Base-by-base conservation (phyloP, 2,329 filamentous ascomycete species). In the Pyricularia sp. region DNA sequence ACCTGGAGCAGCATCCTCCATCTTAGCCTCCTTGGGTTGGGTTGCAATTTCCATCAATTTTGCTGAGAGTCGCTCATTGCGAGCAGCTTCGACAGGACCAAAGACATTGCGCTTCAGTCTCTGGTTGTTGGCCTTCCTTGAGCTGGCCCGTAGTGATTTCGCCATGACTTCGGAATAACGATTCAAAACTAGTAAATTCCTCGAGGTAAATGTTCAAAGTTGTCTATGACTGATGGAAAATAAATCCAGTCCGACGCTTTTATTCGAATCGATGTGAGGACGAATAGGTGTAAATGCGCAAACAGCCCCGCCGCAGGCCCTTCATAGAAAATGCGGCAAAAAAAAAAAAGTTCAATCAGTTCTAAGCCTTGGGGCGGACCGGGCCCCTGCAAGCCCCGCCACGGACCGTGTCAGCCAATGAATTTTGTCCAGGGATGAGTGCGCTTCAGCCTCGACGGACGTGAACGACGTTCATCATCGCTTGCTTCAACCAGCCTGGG, bases 51-150 rank as follows among this genome's bases (percentile, higher is more conserved):
- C 91, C 72, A 93, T 81, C 66, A 97, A 81, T 78, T 94, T 96
- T 67, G 90, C 89, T 53, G 91, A 91, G 44, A 97, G 84, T 69
- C 93, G 88, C 76, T 93, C 88, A 64, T 87, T 88, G 70, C 93
- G 85, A 60, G 89, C 92, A 71, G 83, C 79, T 75, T 93, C 91
- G 65, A 87, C 86, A 19, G 93, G 93, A 1, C 88, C 90, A 77
- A 96, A 97, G 69, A 97, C 88, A 69, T 85, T 86, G 69, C 84
- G 81, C 76, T 93, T 93, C 69, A 96, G 83, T 71, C 85, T 88
- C 70, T 84, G 82, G 78, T 92, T 91, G 80, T 97, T 97, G 72
- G 83, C 82, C 80, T 97, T 97, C 71, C 82, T 86, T 69, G 84
- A 81, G 74, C 88, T 96, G 69, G 93, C 85, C 75, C 93, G 84